Conservation (phyloP, 345 rosid species). For the Salix dunnii region DNA sequence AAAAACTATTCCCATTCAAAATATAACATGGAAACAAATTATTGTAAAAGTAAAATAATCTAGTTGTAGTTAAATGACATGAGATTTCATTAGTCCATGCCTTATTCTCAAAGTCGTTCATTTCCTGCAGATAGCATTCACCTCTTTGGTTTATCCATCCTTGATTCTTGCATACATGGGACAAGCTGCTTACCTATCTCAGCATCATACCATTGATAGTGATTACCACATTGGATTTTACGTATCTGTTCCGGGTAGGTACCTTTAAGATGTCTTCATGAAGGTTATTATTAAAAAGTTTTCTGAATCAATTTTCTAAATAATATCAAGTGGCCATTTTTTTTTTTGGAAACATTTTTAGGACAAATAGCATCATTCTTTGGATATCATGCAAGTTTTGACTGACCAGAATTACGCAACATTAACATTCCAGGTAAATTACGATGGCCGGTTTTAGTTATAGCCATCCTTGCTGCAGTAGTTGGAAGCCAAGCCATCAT, state of each 20-base stretch:
- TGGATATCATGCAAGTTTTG: conserved; percentile 8
- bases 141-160: conserved; percentile 82
- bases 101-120: conserved; percentile 5
- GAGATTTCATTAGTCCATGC: neutral
- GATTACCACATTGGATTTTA: conserved; percentile 63
- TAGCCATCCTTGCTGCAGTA: conserved; percentile 91
- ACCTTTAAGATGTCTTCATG: conserved; percentile 10
- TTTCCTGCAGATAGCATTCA: conserved; percentile 78
- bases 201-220: conserved; percentile 45
- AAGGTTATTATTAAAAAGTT: conserved; percentile 2
- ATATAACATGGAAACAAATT: neutral
- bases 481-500: conserved; percentile 94
- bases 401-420: conserved; percentile 3
- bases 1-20: neutral
- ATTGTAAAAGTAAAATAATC: neutral
- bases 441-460: conserved; percentile 87
- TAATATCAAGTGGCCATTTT: neutral
- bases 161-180: conserved; percentile 94
- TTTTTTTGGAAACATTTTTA: neutral
- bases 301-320: neutral
- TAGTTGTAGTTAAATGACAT: neutral
- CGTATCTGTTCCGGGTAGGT: conserved; percentile 85
- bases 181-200: conserved; percentile 85
- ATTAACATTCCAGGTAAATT: conserved; percentile 48
- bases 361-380: neutral